Conservation (phyloP, 768 basidiomycete species). For the Candolleomyces aberdarensis region DNA sequence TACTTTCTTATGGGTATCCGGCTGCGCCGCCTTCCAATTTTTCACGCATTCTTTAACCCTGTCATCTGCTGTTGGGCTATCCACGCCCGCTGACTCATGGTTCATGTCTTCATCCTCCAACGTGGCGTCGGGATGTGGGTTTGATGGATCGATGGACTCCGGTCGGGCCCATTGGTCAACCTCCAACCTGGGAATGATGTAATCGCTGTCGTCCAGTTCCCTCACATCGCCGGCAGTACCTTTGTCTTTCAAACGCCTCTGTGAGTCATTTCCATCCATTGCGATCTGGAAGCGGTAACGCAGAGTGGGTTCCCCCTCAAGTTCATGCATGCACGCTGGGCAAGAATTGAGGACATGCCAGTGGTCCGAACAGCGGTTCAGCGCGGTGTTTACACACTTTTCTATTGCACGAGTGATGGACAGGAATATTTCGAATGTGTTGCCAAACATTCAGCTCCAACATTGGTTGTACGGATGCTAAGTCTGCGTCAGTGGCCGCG, state of each 20-base stretch:
- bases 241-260: slow-evolving; percentile 12
- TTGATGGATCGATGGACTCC: too few relatives aligned
- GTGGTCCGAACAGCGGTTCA: slow-evolving; percentile 12
- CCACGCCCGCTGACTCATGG: too few relatives aligned
- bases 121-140: too few relatives aligned
- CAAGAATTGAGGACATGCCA: slow-evolving; percentile 7
- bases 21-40: too few relatives aligned
- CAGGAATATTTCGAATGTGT: background rate
- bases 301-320: slow-evolving; percentile 18
- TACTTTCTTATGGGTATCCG: too few relatives aligned
- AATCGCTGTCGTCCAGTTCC: background rate
- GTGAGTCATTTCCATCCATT: slow-evolving; percentile 27
- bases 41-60: too few relatives aligned
- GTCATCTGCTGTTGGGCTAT: too few relatives aligned
- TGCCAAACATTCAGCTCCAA: background rate
- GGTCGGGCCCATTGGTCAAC: background rate
- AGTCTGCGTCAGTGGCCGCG: background rate
- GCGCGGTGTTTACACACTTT: slow-evolving; percentile 1
- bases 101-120: too few relatives aligned
- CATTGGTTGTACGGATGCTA: background rate
- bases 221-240: background rate
- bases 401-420: background rate
- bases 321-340: slow-evolving; percentile 16
- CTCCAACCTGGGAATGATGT: background rate
- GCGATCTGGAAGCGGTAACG: slow-evolving; percentile 18